Evolutionary conservation across 2,329 filamentous ascomycete genomes (phyloP), one percentile per base, ranked within the genome.

Genomic region (Xylariaceae sp.): DNA sequence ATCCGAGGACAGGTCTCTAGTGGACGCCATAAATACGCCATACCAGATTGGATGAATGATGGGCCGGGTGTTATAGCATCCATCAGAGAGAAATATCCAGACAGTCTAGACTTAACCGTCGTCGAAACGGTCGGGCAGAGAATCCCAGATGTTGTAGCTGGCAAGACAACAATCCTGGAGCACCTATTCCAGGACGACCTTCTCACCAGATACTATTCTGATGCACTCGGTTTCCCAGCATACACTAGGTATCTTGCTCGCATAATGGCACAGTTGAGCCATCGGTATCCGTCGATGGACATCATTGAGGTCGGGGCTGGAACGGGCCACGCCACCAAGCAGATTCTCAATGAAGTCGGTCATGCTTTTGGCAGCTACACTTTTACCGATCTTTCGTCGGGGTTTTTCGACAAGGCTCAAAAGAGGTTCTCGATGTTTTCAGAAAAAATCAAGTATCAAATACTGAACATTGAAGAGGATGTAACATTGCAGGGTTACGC

Each of bases 191-290:
- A 32, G 20, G 41, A 46, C 10, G 29, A 35, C 23, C 16, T 75
- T 16, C 63, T 62, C 11, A 52, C 66, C 35, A 62, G 35, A 2
- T 50, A 37, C 18, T 59, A 73, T 35, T 59, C 66, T 10, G 39
- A 13, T 3, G 50, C 42, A 4, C 11, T 13, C 1, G 50, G 62
- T 11, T 67, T 70, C 37, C 71, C 73, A 41, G 40, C 3, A 20
- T 64, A 53, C 26, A 55, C 65, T 23, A 26, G 58, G 4, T 59
- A 57, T 7, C 15, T 67, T 9, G 65, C 59, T n/a, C 44, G 56
- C 6, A 58, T 72, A n/a, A 62, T 70, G 20, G 61, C 62, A 1
- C 67, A 70, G 23, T 64, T 79, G 26, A 56, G 67, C 0, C 42
- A 40, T 33, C 24, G 33, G 20, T 30, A 50, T 42, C 74, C 64